phyloP scores from a whole-genome alignment of 2,329 filamentous ascomycete genomes.

The Diaporthe humulicola region DNA sequence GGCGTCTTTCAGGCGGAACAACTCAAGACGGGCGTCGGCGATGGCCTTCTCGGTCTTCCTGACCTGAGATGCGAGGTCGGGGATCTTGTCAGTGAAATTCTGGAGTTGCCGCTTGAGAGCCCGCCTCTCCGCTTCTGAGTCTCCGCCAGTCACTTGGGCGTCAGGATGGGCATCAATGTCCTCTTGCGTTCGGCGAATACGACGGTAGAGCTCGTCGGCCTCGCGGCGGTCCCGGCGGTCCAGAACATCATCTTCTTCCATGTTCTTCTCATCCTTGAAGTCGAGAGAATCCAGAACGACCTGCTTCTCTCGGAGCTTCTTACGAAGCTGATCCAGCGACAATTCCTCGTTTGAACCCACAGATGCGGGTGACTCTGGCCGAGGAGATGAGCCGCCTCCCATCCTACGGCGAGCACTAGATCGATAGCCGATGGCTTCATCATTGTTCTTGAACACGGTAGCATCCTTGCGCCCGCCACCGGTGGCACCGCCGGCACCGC shows the following conservation, averaged over 20 bases:
- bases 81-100: conserved; percentile 87
- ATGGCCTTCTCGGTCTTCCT: conserved; percentile 92
- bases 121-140: conserved; percentile 90
- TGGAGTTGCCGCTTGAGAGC: conserved; percentile 91
- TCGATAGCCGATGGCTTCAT: conserved; percentile 91
- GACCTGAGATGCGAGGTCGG: conserved; percentile 92
- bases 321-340: conserved; percentile 87
- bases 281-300: conserved; percentile 96
- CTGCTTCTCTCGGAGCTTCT: conserved; percentile 94
- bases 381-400: conserved; percentile 80
- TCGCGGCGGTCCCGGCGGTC: conserved; percentile 92
- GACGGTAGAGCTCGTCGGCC: conserved; percentile 92
- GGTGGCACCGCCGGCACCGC: conserved; percentile 67
- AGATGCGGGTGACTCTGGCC: conserved; percentile 81
- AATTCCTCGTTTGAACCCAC: conserved; percentile 83
- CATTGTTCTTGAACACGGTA: conserved; percentile 96
- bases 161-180: conserved; percentile 95
- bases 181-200: conserved; percentile 91
- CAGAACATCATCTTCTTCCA: conserved; percentile 91
- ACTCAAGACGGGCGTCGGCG: conserved; percentile 88
- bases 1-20: conserved; percentile 93
- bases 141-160: conserved; percentile 75
- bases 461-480: conserved; percentile 85
- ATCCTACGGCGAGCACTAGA: conserved; percentile 92
- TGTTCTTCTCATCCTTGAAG: conserved; percentile 90